Conservation (phyloP, 345 rosid genomes). For the Triadica sebifera region DNA sequence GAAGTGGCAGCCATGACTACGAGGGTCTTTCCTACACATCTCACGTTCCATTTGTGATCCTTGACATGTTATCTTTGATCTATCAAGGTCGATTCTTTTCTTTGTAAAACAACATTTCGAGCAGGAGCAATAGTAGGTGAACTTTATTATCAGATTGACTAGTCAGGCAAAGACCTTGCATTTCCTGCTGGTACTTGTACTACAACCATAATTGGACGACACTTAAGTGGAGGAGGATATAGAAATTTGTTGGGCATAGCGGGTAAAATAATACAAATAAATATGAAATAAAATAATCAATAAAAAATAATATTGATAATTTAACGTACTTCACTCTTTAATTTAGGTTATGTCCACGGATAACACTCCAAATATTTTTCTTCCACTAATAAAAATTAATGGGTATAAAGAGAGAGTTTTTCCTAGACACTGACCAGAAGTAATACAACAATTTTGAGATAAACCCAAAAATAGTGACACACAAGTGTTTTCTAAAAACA, state of each 20-base stretch:
- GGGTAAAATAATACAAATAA: no score
- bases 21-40: constrained; percentile 61
- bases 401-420: no score
- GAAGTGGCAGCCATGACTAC: constrained; percentile 74
- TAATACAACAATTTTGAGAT: no score
- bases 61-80: constrained; percentile 56
- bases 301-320: no score
- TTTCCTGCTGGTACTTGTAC: constrained; percentile 67
- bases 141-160: constrained; percentile 43
- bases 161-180: constrained; percentile 42
- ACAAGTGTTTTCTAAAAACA: no score
- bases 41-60: constrained; percentile 39
- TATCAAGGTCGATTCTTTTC: constrained; percentile 25
- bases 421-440: no score
- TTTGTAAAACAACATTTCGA: constrained; percentile 45
- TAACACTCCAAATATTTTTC: no score
- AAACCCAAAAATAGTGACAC: no score
- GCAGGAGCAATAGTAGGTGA: constrained; percentile 67
- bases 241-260: constrained; percentile 54
- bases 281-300: no score
- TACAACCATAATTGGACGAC: constrained; percentile 55
- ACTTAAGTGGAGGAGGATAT: constrained; percentile 59
- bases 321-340: no score
- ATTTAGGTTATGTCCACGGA: no score
- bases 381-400: no score